These are phyloP conservation scores for Phytophthora ramorum DNA, from an alignment of 352 stramenopile species.

Conservation along the genomic window DNA sequence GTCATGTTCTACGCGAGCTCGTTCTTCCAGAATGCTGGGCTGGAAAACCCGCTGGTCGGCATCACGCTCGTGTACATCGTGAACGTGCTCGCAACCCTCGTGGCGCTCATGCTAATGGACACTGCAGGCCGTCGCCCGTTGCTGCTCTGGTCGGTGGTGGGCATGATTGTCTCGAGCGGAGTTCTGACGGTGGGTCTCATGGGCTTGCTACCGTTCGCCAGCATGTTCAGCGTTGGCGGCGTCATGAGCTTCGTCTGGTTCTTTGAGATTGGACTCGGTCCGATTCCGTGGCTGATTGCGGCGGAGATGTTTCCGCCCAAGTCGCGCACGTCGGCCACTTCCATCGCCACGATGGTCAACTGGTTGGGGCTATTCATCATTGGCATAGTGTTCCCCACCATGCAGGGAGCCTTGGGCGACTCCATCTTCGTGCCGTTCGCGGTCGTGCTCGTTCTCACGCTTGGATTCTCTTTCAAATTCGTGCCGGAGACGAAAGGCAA, in stretches of 20 bases:
- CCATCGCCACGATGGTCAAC: slow-evolving; percentile 94
- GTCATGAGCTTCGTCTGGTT: slow-evolving; percentile 83
- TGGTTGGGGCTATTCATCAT: slow-evolving; percentile 96
- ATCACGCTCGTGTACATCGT: slow-evolving; percentile 70
- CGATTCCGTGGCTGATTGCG: slow-evolving; percentile 96
- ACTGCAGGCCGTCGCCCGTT: slow-evolving; percentile 65
- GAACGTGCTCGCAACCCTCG: slow-evolving; percentile 73
- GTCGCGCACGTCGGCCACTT: slow-evolving; percentile 91
- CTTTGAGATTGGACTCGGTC: slow-evolving; percentile 79
- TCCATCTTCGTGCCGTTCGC: slow-evolving; percentile 93
- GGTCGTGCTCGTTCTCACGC: slow-evolving; percentile 61
- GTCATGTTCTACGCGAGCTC: slow-evolving; percentile 86
- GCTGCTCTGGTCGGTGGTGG: slow-evolving; percentile 64
- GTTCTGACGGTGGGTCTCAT: slow-evolving; percentile 65
- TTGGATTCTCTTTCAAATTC: slow-evolving; percentile 79
- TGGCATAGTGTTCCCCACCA: slow-evolving; percentile 92
- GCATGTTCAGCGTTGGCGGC: slow-evolving; percentile 56
- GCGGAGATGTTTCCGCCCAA: slow-evolving; percentile 96
- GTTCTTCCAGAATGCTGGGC: slow-evolving; percentile 70
- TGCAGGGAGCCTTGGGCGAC: slow-evolving; percentile 81
- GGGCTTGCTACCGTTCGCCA: slow-evolving; percentile 61
- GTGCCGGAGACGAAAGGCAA: slow-evolving; percentile 93
- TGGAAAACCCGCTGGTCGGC: slow-evolving; percentile 65
- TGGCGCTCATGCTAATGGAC: slow-evolving; percentile 80
- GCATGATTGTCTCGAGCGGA: slow-evolving; percentile 70